A percentile compares a stretch with the other conserved stretches of the same genome.
phyloP scores from a whole-genome alignment of 2,329 filamentous ascomycete species.

The Ambrosiella beaveri region DNA sequence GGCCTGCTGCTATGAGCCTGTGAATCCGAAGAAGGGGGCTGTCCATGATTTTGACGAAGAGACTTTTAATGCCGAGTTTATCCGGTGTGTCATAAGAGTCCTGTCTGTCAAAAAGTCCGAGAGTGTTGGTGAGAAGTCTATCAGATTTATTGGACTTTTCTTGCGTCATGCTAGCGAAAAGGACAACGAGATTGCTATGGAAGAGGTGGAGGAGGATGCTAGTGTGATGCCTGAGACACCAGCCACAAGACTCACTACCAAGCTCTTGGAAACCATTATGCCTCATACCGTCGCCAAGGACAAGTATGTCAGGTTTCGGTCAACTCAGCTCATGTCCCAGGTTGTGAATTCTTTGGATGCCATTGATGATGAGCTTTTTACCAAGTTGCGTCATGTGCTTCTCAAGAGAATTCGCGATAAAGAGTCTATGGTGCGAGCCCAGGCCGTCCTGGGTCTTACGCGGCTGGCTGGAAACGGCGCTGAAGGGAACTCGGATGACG shows the following conservation, averaged over 20 bases:
- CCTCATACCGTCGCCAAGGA: conserved; percentile 75
- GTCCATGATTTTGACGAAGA: conserved; percentile 60
- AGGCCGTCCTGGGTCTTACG: conserved; percentile 81
- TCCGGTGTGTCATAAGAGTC: conserved; percentile 63
- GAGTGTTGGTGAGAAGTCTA: conserved; percentile 64
- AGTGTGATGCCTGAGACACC: conserved; percentile 67
- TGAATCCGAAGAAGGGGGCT: conserved; percentile 30
- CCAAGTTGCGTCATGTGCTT: conserved; percentile 60
- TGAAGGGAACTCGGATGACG: conserved; percentile 51
- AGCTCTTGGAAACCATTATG: conserved; percentile 55
- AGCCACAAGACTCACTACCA: conserved; percentile 58
- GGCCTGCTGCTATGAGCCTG: conserved; percentile 52
- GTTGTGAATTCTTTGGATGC: conserved; percentile 84
- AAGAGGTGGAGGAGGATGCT: conserved; percentile 48
- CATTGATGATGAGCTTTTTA: conserved; percentile 82
- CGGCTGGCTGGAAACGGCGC: conserved; percentile 66
- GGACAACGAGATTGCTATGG: conserved; percentile 50
- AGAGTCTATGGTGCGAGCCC: conserved; percentile 77
- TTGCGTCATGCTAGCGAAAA: conserved; percentile 54
- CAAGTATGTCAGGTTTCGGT: conserved; percentile 76
- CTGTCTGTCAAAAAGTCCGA: conserved; percentile 88
- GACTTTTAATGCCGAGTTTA: conserved; percentile 75
- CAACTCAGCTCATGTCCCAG: conserved; percentile 78
- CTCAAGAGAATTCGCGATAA: conserved; percentile 83
- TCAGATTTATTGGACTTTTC: conserved; percentile 79